phyloP scores from a whole-genome alignment of 495 filamentous ascomycete genomes.

The Platismatia glauca region DNA sequence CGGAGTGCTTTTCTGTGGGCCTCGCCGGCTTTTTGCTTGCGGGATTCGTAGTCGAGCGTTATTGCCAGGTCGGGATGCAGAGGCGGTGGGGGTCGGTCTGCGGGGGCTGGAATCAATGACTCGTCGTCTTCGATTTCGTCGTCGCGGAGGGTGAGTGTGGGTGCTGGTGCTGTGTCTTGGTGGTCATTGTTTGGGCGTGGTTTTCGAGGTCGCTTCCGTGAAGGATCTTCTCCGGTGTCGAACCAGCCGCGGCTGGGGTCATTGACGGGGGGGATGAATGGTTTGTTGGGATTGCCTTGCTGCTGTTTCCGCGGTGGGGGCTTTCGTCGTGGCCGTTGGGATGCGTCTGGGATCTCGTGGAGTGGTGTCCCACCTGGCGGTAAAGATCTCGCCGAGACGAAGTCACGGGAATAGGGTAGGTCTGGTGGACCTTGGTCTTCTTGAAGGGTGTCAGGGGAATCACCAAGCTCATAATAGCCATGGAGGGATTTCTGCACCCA shows the following conservation, averaged over 20 bases:
- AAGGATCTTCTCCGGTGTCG: slow-evolving; percentile 13
- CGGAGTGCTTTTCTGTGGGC: slow-evolving; percentile 22
- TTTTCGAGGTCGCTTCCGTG: neutral
- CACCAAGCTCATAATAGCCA: neutral
- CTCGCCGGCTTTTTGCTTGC: slow-evolving; percentile 27
- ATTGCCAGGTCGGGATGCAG: slow-evolving; percentile 25
- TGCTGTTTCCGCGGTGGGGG: slow-evolving; percentile 14
- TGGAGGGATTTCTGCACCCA: slow-evolving; percentile 20
- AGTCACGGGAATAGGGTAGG: slow-evolving; percentile 8
- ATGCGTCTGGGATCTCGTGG: slow-evolving; percentile 20
- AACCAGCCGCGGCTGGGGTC: slow-evolving; percentile 27
- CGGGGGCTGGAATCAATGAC: neutral
- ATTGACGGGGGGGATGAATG: slow-evolving; percentile 31
- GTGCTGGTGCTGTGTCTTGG: neutral
- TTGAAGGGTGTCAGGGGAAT: neutral
- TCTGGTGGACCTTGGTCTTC: slow-evolving; percentile 3
- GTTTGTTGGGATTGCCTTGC: slow-evolving; percentile 24
- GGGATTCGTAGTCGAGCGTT: slow-evolving; percentile 32
- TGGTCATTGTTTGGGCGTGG: neutral
- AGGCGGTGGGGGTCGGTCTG: neutral
- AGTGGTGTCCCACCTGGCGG: slow-evolving; percentile 23
- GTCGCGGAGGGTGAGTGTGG: slow-evolving; percentile 6
- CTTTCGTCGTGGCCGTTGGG: slow-evolving; percentile 16
- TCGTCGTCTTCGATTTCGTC: slow-evolving; percentile 16
- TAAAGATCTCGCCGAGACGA: slow-evolving; percentile 21